Percentiles rank a stretch among this genome's conserved stretches.
Evolutionary conservation across 2,329 filamentous ascomycete species (phyloP).

Genomic region (Intubia oerlemansii): DNA sequence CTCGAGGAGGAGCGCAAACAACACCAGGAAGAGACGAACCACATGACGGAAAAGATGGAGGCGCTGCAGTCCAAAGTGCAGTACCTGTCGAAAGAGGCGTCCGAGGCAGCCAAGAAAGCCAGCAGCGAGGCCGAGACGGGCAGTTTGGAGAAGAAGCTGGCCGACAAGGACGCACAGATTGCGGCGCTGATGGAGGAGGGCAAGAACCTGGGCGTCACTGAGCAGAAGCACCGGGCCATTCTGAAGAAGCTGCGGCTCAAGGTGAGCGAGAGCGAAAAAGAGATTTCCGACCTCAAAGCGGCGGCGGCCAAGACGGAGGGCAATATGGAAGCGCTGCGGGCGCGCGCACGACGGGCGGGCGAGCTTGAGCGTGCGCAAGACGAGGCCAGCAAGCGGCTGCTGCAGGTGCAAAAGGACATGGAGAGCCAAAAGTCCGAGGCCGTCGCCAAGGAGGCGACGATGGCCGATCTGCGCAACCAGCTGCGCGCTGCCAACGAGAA

Average conservation of each 20-base stretch:
- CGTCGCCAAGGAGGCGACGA: conserved; percentile 38
- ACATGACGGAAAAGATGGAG: conserved; percentile 76
- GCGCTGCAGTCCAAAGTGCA: conserved; percentile 78
- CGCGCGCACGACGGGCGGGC: conserved; percentile 25
- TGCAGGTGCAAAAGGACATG: conserved; percentile 33
- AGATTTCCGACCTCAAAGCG: conserved; percentile 34
- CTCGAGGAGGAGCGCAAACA: conserved; percentile 22
- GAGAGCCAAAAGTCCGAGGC: conserved; percentile 34
- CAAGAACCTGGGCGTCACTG: conserved; percentile 64
- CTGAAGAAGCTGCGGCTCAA: conserved; percentile 64
- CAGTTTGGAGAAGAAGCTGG: conserved; percentile 54
- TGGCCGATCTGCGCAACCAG: conserved; percentile 48
- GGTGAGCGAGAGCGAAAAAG: conserved; percentile 42
- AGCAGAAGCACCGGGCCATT: conserved; percentile 62
- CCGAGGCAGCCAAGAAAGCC: conserved; percentile 51
- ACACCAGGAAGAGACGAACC: conserved; percentile 64
- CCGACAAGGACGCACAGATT: conserved; percentile 80
- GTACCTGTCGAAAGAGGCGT: conserved; percentile 63
- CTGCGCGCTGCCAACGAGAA: conserved; percentile 45
- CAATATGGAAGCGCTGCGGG: conserved; percentile 25
- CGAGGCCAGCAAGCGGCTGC: conserved; percentile 31
- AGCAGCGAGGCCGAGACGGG: conserved; percentile 30
- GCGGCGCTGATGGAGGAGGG: conserved; percentile 83
- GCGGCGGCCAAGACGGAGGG: conserved; percentile 35
- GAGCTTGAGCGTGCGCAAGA: conserved; percentile 34